These are phyloP conservation scores for Lipomyces sp. DNA, from an alignment of 805 yeast species.

Conservation along the genomic window DNA sequence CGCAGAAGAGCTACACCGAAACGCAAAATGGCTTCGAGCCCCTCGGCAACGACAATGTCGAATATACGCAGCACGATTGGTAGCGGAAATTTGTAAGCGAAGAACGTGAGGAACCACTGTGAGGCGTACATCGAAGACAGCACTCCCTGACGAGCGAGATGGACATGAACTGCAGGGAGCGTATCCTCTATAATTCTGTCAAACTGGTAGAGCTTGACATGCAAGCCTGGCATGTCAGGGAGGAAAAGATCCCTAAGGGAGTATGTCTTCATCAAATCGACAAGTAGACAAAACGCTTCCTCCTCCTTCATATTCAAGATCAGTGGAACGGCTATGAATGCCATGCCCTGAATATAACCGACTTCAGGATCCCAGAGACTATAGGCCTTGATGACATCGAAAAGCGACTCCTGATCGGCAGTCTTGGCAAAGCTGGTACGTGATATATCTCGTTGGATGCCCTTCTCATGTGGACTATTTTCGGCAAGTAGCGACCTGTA, in stretches of 20 bases:
- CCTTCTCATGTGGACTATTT: constrained; percentile 67
- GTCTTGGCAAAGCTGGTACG: constrained; percentile 82
- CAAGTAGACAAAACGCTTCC: constrained; percentile 83
- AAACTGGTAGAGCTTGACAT: constrained; percentile 82
- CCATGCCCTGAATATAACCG: constrained; percentile 99
- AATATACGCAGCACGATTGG: constrained; percentile 84
- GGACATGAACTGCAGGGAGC: constrained; percentile 72
- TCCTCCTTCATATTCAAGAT: constrained; percentile 77
- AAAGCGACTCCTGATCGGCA: constrained; percentile 67
- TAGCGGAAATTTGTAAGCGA: constrained; percentile 92
- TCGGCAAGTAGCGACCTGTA: constrained; percentile 56
- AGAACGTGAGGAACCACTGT: constrained; percentile 95
- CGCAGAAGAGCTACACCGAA: constrained; percentile 82
- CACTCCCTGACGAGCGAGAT: constrained; percentile 83
- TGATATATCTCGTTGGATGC: constrained; percentile 78
- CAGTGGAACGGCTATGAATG: constrained; percentile 85
- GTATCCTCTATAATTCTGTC: constrained; percentile 82
- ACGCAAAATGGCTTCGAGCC: constrained; percentile 81
- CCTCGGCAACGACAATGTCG: constrained; percentile 89
- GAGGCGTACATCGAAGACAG: constrained; percentile 95
- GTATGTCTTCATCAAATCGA: constrained; percentile 82
- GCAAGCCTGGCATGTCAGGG: constrained; percentile 94
- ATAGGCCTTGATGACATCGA: constrained; percentile 79
- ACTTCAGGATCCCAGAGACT: constrained; percentile 87
- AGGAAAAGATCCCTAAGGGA: constrained; percentile 75